Percentiles rank a stretch among this genome's conserved stretches.
Evolutionary conservation across 2,329 filamentous ascomycete species (phyloP).

Genomic region (Ustilaginoidea virens): DNA sequence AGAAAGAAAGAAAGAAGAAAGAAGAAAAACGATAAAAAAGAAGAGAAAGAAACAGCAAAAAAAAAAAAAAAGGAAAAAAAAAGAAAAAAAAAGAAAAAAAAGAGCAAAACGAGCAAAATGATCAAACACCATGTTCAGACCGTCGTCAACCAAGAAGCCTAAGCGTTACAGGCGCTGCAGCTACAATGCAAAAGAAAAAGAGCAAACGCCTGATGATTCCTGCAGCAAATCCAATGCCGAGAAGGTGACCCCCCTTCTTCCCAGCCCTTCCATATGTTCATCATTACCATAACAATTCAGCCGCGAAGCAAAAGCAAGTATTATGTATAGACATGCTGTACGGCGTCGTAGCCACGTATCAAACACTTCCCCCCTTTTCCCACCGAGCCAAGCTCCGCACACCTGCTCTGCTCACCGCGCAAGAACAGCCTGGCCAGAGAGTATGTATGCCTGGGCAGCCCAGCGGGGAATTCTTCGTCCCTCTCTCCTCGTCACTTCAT

Average conservation of each 20-base stretch:
- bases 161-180: slow-evolving; percentile 1
- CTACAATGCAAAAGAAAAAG: slow-evolving; percentile 1
- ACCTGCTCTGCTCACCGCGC: no score
- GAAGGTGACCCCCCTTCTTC: neutral
- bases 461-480: no score
- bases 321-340: slow-evolving; percentile 1
- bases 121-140: no score
- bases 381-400: neutral
- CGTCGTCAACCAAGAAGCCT: slow-evolving; percentile 3
- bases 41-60: slow-evolving; percentile 3
- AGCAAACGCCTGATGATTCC: neutral
- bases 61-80: no score
- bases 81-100: no score
- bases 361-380: neutral
- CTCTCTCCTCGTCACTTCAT: slow-evolving; percentile 7
- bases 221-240: no score
- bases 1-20: slow-evolving; percentile 1
- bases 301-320: slow-evolving; percentile 13
- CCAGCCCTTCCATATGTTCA: slow-evolving; percentile 7
- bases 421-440: no score
- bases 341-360: slow-evolving; percentile 1
- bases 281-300: slow-evolving; percentile 16
- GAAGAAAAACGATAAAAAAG: neutral
- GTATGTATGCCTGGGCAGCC: no score
- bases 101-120: no score